phyloP scores from a whole-genome alignment of 306 rosid species.

The Corylus americana region DNA sequence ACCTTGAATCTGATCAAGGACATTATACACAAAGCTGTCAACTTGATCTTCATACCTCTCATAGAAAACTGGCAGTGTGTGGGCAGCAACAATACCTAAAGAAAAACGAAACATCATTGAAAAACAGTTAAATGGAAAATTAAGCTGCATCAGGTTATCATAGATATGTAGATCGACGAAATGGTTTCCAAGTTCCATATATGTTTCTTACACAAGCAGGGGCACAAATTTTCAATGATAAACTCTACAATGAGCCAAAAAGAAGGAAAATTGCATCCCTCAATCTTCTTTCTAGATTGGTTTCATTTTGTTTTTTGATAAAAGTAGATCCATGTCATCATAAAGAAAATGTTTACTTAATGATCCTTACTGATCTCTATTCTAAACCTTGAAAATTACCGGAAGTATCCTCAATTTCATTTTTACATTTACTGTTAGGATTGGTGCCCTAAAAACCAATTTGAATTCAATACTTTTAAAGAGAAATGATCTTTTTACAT shows the following conservation, averaged over 20 bases:
- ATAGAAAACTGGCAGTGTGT: conserved; percentile 80
- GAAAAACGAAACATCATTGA: conserved; percentile 17
- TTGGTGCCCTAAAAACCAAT: no score
- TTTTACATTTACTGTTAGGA: not conserved
- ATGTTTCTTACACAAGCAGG: not conserved
- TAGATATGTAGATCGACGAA: not conserved
- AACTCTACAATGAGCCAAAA: not conserved
- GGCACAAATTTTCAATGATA: not conserved
- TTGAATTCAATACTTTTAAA: no score
- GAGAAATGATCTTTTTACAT: no score
- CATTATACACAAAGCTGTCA: conserved; percentile 55
- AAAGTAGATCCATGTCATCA: not conserved
- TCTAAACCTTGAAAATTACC: not conserved
- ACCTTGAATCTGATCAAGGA: conserved; percentile 49
- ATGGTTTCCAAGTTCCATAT: not conserved
- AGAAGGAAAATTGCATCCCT: not conserved
- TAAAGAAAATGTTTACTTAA: not conserved
- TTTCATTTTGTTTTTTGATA: not conserved
- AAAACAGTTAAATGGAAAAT: conserved; percentile 19
- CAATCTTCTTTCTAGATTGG: not conserved
- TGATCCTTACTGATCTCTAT: not conserved
- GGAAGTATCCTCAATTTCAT: not conserved
- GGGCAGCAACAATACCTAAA: conserved; percentile 78
- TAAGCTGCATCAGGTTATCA: not conserved
- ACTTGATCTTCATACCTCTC: conserved; percentile 77